phyloP scores from a whole-genome alignment of 176 grass and related monocot species.

The Dactylis glomerata region DNA sequence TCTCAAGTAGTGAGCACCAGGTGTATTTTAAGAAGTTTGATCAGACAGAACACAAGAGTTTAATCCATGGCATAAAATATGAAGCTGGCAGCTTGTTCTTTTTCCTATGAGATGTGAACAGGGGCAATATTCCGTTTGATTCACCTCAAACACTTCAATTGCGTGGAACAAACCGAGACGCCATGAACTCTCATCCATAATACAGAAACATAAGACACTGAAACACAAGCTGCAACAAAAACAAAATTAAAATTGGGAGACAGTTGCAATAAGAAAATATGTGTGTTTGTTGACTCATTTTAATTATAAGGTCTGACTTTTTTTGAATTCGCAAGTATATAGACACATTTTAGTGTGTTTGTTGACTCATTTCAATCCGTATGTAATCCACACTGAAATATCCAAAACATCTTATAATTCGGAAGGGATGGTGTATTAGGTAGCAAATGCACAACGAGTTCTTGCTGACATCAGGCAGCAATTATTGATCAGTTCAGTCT shows the following conservation, averaged over 20 bases:
- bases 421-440: too few species aligned
- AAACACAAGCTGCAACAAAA: constrained; percentile 28
- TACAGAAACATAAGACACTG: background rate
- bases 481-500: constrained; percentile 44
- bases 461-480: constrained; percentile 37
- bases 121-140: constrained; percentile 38
- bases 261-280: constrained; percentile 12
- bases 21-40: background rate
- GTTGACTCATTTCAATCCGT: too few species aligned
- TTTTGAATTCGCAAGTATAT: too few species aligned
- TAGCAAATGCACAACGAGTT: constrained; percentile 5
- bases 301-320: too few species aligned
- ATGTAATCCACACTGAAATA: too few species aligned
- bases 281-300: too few species aligned
- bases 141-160: constrained; percentile 29
- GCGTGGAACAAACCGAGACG: constrained; percentile 18
- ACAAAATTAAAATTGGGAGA: background rate
- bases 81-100: background rate
- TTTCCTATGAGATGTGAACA: constrained; percentile 6
- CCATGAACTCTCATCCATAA: constrained; percentile 32
- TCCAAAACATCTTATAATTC: too few species aligned
- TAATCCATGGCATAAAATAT: background rate
- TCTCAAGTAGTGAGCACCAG: background rate
- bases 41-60: background rate
- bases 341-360: too few species aligned